A percentile compares a stretch with the other conserved stretches of the same genome.
phyloP scores from a whole-genome alignment of 164 flowering plant genomes.

The Hamamelis virginiana region DNA sequence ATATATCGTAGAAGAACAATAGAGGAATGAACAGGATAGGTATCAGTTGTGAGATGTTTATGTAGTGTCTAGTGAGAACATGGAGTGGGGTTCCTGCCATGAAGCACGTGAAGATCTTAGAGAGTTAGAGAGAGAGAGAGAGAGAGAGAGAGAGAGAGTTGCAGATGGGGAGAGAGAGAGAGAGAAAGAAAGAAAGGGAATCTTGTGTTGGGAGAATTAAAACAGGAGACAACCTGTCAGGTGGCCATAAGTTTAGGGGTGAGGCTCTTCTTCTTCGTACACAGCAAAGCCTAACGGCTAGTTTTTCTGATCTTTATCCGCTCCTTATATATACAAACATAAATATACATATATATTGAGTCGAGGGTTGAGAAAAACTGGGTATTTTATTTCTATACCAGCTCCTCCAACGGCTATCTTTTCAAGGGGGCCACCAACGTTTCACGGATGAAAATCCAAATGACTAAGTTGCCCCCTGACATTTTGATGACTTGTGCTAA shows the following conservation, averaged over 20 bases:
- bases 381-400: constrained; percentile 12
- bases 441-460: too few relatives aligned
- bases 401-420: constrained; percentile 25
- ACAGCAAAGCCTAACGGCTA: constrained; percentile 28
- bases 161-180: neutral
- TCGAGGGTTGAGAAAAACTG: neutral
- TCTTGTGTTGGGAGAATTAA: constrained; percentile 1
- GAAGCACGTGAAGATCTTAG: constrained; percentile 18
- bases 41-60: constrained; percentile 13
- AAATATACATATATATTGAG: too few relatives aligned
- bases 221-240: constrained; percentile 12
- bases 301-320: constrained; percentile 8
- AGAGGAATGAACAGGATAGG: neutral
- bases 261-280: constrained; percentile 6
- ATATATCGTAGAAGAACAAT: neutral
- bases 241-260: constrained; percentile 11
- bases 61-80: constrained; percentile 9
- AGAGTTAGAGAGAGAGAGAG: constrained; percentile 9
- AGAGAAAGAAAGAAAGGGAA: neutral
- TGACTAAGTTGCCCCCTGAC: too few relatives aligned
- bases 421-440: too few relatives aligned
- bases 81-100: constrained; percentile 15
- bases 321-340: too few relatives aligned
- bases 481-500: too few relatives aligned
- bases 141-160: constrained; percentile 17